These are phyloP conservation scores for Mycosphaerella arachidis DNA, from an alignment of 2,329 filamentous ascomycete species.

Conservation along the genomic window DNA sequence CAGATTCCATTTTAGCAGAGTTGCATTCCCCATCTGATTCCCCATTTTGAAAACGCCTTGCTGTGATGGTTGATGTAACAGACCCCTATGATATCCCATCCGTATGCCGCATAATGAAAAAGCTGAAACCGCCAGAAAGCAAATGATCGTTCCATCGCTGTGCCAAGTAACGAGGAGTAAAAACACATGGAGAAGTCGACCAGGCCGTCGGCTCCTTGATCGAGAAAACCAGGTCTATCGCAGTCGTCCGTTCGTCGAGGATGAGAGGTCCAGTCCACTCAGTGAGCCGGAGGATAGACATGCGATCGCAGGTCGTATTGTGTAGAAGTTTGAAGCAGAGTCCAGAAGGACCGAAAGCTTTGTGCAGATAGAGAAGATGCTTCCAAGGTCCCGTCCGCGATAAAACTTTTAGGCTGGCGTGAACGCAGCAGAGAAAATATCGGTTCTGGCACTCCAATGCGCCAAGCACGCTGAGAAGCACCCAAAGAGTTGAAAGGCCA, in stretches of 20 bases:
- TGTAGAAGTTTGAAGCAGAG: not conserved
- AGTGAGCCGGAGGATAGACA: not conserved
- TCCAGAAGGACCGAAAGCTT: constrained; percentile 2
- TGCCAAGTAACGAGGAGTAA: constrained; percentile 5
- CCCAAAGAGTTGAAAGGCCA: not conserved
- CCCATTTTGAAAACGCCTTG: constrained; percentile 8
- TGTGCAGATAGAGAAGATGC: constrained; percentile 10
- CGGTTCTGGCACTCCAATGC: not conserved
- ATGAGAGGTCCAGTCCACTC: not conserved
- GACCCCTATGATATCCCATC: not conserved
- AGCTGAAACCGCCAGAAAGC: not conserved
- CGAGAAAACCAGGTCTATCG: constrained; percentile 6
- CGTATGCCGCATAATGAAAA: constrained; percentile 8
- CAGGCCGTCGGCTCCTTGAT: not conserved
- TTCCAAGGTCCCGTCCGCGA: constrained; percentile 7
- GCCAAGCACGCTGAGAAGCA: constrained; percentile 1
- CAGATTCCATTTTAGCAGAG: constrained; percentile 7
- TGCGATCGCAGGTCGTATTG: not conserved
- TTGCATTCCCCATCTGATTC: constrained; percentile 2
- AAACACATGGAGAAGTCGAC: not conserved
- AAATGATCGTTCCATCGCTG: constrained; percentile 1
- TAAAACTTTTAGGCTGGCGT: constrained; percentile 12
- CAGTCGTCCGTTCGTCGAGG: not conserved
- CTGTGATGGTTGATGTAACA: constrained; percentile 3
- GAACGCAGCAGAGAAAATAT: constrained; percentile 11